Base-by-base conservation (phyloP, 2,329 filamentous ascomycete genomes). In the Pseudogymnoascus sp. region DNA sequence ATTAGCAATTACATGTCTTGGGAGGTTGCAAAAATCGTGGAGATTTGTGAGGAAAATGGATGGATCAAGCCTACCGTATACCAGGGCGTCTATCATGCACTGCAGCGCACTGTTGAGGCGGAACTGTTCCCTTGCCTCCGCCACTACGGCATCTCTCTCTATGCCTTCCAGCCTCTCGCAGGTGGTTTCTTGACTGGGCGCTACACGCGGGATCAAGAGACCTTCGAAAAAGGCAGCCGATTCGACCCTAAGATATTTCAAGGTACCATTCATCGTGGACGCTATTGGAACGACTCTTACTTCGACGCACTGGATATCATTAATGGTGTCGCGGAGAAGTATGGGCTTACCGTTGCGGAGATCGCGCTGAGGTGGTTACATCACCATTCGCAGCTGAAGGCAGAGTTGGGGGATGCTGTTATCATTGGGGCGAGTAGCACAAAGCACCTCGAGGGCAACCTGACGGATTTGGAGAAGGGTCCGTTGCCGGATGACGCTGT, bases 331-430 rank as follows among this genome's bases (percentile, higher is more conserved):
- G 83, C 85, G 1, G 77, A 86, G 68, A 88, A 89, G 75, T 81
- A 91, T 71, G 83, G 81, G 1, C 72, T 93, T 67, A 87, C 83
- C 2, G 75, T 90, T 72, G 81, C 91, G 55, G 90, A 95, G 76
- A 86, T 83, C 14, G 89, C 89, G 1, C 78, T 93, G 71, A 81
- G 90, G 60, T 93, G 90, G 89, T 74, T 82, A 61, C 81, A 84
- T 59, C 88, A 93, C 72, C 90, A 93, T 75, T 89, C 86, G 5
- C 75, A 77, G 63, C 76, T 88, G 49, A 80, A 77, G 65, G 72
- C 81, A 66, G 79, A 77, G 67, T 73, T 77, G 41, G 81, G 81
- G 68, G 85, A 87, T 72, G 83, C 81, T 35, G 78, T 88, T 67
- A 77, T 88, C 60, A 80, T 87, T 59, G 85, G 85, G 37, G 79